Evolutionary conservation across 805 yeast genomes (phyloP).

Genomic region (Nakazawaea sp.): DNA sequence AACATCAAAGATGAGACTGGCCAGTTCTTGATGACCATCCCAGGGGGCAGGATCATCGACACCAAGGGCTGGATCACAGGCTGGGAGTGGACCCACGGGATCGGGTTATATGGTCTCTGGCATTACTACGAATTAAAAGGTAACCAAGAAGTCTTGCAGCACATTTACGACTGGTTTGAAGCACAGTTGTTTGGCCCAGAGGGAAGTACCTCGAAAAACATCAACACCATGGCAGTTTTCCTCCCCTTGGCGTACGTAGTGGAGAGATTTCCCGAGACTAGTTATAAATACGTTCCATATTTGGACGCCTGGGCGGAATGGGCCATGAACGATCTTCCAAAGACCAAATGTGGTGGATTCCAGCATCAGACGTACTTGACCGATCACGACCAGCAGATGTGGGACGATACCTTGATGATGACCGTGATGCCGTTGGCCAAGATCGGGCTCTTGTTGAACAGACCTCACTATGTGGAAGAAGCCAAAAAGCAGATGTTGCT

Average conservation of each 20-base stretch:
- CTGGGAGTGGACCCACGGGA: slow-evolving; percentile 34
- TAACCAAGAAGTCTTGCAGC: slow-evolving; percentile 16
- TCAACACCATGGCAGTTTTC: slow-evolving; percentile 29
- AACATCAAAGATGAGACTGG: slow-evolving; percentile 25
- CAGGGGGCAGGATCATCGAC: slow-evolving; percentile 27
- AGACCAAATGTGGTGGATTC: slow-evolving; percentile 27
- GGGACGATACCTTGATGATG: slow-evolving; percentile 29
- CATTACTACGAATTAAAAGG: slow-evolving; percentile 25
- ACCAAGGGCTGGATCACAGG: slow-evolving; percentile 31
- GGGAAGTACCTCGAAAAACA: slow-evolving; percentile 27
- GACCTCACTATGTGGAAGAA: slow-evolving; percentile 26
- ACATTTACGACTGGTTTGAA: slow-evolving; percentile 23
- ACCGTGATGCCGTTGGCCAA: slow-evolving; percentile 29
- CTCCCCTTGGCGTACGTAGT: slow-evolving; percentile 24
- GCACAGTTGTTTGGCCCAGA: slow-evolving; percentile 20
- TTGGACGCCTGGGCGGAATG: slow-evolving; percentile 29
- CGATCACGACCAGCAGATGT: slow-evolving; percentile 23
- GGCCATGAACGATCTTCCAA: slow-evolving; percentile 23
- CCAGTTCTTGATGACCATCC: slow-evolving; percentile 22
- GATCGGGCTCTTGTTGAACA: slow-evolving; percentile 21
- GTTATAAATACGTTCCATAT: slow-evolving; percentile 19
- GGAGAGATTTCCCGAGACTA: slow-evolving; percentile 16
- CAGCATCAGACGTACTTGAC: slow-evolving; percentile 28
- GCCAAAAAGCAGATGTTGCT: slow-evolving; percentile 26
- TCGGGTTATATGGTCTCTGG: slow-evolving; percentile 31